A percentile compares a stretch with the other conserved stretches of the same genome.
These are phyloP conservation scores for Aspergillus melleus DNA, from an alignment of 2,329 filamentous ascomycete genomes.

Conservation along the genomic window DNA sequence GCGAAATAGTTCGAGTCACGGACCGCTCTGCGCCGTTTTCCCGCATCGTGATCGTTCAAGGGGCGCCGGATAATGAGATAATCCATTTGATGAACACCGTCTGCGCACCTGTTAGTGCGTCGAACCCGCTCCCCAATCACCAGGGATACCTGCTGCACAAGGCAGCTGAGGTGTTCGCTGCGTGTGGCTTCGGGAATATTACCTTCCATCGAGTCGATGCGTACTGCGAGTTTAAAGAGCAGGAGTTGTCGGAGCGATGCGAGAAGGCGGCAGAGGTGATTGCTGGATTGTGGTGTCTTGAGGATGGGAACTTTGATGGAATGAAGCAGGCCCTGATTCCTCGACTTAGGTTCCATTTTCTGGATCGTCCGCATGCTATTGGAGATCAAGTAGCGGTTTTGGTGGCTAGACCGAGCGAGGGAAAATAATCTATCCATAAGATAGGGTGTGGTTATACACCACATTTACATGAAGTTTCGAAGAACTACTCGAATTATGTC, in stretches of 20 bases:
- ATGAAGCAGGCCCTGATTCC: background rate
- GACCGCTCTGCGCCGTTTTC: background rate
- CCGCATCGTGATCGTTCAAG: background rate
- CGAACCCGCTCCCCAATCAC: background rate
- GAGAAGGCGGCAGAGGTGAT: background rate
- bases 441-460: no score
- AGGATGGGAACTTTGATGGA: background rate
- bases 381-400: background rate
- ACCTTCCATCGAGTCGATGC: background rate
- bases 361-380: background rate
- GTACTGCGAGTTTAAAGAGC: background rate
- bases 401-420: background rate
- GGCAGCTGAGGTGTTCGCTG: background rate
- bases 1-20: background rate
- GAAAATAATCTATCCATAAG: no score
- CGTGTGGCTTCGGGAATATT: background rate
- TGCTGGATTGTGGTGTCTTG: background rate
- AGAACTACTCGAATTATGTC: no score
- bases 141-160: background rate
- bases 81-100: background rate
- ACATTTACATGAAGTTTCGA: no score
- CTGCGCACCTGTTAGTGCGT: background rate
- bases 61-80: constrained; percentile 1
- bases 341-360: background rate
- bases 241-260: background rate